phyloP scores from a whole-genome alignment of 768 basidiomycete species.

The Auriculariales sp. region DNA sequence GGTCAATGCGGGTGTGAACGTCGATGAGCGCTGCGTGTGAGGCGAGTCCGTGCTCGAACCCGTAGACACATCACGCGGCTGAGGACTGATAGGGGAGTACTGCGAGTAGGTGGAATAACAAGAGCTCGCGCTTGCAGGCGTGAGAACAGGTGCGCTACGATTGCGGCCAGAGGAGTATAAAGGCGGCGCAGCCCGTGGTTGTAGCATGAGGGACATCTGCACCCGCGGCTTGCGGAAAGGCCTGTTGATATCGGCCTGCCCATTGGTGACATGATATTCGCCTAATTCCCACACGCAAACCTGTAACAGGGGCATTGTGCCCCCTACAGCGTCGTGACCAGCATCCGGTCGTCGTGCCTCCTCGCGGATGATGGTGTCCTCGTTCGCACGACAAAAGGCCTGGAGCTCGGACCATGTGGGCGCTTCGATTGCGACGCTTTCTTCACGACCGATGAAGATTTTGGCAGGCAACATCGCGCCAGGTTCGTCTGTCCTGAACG shows the following conservation, averaged over 20 bases:
- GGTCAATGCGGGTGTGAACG: too few relatives aligned
- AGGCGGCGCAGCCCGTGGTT: not conserved
- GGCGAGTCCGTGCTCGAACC: too few relatives aligned
- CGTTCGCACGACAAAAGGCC: not conserved
- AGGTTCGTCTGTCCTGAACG: not conserved
- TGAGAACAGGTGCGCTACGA: too few relatives aligned
- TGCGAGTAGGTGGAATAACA: too few relatives aligned
- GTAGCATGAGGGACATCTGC: not conserved
- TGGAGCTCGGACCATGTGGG: not conserved
- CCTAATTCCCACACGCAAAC: not conserved
- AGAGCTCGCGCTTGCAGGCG: too few relatives aligned
- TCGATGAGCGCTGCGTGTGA: too few relatives aligned
- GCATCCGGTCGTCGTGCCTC: too few relatives aligned
- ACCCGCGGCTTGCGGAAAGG: not conserved
- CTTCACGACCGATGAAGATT: not conserved
- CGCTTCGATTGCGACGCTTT: not conserved
- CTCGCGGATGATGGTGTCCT: not conserved
- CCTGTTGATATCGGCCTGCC: not conserved
- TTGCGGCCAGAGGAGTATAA: not conserved
- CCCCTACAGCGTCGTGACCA: too few relatives aligned
- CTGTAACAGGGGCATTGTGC: not conserved
- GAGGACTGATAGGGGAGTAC: too few relatives aligned
- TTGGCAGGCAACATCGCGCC: not conserved
- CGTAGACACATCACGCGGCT: too few relatives aligned
- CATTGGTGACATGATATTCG: not conserved